These are phyloP conservation scores for Alternaria postmessia DNA, from an alignment of 2,329 filamentous ascomycete species.

Conservation along the genomic window DNA sequence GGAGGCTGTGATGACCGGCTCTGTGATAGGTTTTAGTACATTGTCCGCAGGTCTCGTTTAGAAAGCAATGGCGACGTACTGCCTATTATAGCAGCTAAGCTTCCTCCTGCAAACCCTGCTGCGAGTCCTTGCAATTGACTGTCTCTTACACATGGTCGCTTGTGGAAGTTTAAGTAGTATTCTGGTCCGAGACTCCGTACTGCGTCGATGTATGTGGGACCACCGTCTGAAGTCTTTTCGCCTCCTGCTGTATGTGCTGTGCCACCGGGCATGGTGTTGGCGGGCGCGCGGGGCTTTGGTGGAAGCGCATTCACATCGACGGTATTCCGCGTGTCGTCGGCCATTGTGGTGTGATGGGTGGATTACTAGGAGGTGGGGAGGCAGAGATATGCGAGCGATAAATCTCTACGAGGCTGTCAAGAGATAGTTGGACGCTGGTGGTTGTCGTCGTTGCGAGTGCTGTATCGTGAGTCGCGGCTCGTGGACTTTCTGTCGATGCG, in stretches of 20 bases:
- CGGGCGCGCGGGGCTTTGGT: slow-evolving; percentile 36
- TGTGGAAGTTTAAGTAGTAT: slow-evolving; percentile 77
- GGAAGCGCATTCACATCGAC: slow-evolving; percentile 27
- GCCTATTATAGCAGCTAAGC: slow-evolving; percentile 75
- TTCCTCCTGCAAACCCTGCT: slow-evolving; percentile 77
- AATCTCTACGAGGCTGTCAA: not conserved
- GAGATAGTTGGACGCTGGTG: not conserved
- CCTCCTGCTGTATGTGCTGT: slow-evolving; percentile 69
- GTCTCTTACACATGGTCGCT: slow-evolving; percentile 83
- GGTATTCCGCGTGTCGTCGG: slow-evolving; percentile 55
- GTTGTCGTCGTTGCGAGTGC: slow-evolving; percentile 1
- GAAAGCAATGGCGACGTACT: slow-evolving; percentile 60
- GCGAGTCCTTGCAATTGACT: slow-evolving; percentile 85
- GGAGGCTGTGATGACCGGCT: slow-evolving; percentile 70
- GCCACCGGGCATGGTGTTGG: slow-evolving; percentile 60
- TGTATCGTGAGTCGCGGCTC: slow-evolving; percentile 7
- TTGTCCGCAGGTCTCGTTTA: not conserved
- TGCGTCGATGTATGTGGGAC: slow-evolving; percentile 63
- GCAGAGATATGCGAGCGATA: not conserved
- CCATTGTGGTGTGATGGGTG: slow-evolving; percentile 49
- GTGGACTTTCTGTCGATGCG: slow-evolving; percentile 24
- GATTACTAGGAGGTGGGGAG: not conserved
- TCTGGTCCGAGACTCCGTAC: slow-evolving; percentile 71
- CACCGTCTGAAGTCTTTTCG: slow-evolving; percentile 39
- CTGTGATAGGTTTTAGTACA: slow-evolving; percentile 49